phyloP scores from a whole-genome alignment of 2,329 filamentous ascomycete species.

The Microdochium nivale region DNA sequence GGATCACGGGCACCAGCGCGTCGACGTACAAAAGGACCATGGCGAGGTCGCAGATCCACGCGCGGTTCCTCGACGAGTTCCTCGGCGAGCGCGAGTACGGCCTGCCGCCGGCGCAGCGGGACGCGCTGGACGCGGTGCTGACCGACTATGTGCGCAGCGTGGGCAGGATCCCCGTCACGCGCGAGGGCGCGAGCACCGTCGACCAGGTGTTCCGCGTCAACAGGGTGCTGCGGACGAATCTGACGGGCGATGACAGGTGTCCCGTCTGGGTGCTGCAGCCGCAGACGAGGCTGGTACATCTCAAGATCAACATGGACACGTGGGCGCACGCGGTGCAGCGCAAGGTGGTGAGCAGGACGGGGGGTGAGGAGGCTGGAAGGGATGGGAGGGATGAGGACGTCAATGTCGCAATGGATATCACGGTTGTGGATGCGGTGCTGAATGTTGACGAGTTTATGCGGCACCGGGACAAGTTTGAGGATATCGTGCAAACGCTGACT shows the following conservation, averaged over 20 bases:
- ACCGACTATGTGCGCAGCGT: not conserved
- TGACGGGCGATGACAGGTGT: not conserved
- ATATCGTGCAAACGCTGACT: not conserved
- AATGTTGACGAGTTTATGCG: not conserved
- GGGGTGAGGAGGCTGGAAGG: not conserved
- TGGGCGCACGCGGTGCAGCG: not conserved
- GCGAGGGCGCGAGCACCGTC: not conserved
- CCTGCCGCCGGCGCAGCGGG: not conserved
- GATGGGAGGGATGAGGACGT: not conserved
- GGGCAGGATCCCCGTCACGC: not conserved
- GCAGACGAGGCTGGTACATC: not conserved
- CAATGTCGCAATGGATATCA: not conserved
- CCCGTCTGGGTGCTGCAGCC: not conserved
- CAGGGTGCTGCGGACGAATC: not conserved
- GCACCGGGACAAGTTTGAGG: not conserved
- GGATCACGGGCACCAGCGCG: not conserved
- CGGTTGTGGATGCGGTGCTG: not conserved
- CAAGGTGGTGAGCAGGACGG: not conserved
- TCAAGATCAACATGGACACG: not conserved
- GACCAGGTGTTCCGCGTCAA: constrained; percentile 1
- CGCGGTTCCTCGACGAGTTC: not conserved
- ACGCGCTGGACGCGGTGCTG: not conserved
- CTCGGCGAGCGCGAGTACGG: not conserved
- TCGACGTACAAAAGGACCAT: not conserved
- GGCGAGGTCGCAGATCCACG: not conserved